Evolutionary conservation across 805 yeast genomes (phyloP).

Genomic region (Peterozyma toletana): DNA sequence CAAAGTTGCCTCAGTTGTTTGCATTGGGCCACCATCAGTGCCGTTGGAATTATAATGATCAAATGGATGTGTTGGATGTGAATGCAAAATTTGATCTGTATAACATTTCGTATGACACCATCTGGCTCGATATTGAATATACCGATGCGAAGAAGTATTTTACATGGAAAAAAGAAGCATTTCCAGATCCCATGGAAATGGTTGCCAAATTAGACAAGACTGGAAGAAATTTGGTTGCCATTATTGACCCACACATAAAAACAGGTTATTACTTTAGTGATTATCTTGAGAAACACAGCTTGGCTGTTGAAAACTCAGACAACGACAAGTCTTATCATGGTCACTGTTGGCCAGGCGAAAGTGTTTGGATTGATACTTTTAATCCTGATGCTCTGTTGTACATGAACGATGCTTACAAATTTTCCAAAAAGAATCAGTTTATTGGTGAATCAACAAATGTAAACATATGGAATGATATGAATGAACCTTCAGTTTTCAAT

Average conservation of each 20-base stretch:
- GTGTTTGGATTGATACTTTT: slow-evolving; percentile 87
- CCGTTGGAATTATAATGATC: slow-evolving; percentile 94
- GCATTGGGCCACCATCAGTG: slow-evolving; percentile 93
- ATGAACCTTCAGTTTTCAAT: slow-evolving; percentile 90
- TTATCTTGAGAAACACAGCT: slow-evolving; percentile 28
- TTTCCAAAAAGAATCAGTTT: slow-evolving; percentile 36
- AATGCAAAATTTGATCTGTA: slow-evolving; percentile 61
- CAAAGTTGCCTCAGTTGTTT: slow-evolving; percentile 68
- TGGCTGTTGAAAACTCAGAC: slow-evolving; percentile 38
- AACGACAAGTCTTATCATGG: slow-evolving; percentile 56
- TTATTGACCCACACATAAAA: slow-evolving; percentile 90
- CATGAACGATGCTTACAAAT: slow-evolving; percentile 47
- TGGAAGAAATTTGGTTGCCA: slow-evolving; percentile 74
- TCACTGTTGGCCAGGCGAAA: slow-evolving; percentile 98
- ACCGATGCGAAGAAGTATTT: slow-evolving; percentile 82
- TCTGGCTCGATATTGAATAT: slow-evolving; percentile 95
- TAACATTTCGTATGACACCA: slow-evolving; percentile 79
- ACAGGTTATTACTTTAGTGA: slow-evolving; percentile 61
- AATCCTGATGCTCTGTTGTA: slow-evolving; percentile 50
- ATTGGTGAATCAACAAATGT: slow-evolving; percentile 53
- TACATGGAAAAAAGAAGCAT: slow-evolving; percentile 75
- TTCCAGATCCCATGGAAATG: slow-evolving; percentile 73
- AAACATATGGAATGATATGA: slow-evolving; percentile 96
- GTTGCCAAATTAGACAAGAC: slow-evolving; percentile 55
- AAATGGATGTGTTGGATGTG: slow-evolving; percentile 74